Conservation (phyloP, 2,329 filamentous ascomycete genomes). For the Plectosphaerella cucumerina region DNA sequence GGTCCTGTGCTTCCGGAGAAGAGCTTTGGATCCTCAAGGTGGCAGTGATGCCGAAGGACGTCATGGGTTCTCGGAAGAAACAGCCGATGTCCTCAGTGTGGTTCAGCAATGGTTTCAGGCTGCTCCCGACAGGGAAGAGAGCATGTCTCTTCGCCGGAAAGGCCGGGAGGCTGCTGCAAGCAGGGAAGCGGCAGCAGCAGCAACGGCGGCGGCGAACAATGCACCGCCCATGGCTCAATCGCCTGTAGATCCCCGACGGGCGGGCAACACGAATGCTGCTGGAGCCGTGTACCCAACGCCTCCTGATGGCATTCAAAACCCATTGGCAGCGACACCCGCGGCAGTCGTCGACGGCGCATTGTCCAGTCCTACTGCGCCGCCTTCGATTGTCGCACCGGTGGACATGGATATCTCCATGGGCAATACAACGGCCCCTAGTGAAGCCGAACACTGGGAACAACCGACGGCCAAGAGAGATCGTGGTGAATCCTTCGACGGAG, state of each 20-base stretch:
- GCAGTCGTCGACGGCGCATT: slow-evolving; percentile 44
- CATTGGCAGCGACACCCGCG: slow-evolving; percentile 48
- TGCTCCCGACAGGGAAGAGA: slow-evolving; percentile 41
- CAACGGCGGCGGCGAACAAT: slow-evolving; percentile 20
- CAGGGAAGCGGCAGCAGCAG: slow-evolving; percentile 41
- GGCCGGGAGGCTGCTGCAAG: slow-evolving; percentile 43
- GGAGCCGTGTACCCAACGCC: slow-evolving; percentile 68
- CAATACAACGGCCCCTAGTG: slow-evolving; percentile 18
- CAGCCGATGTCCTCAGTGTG: slow-evolving; percentile 43
- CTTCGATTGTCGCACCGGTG: slow-evolving; percentile 16
- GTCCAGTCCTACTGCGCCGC: slow-evolving; percentile 50
- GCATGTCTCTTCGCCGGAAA: slow-evolving; percentile 41
- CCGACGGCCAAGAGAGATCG: slow-evolving; percentile 42
- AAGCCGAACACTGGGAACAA: slow-evolving; percentile 34
- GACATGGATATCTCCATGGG: slow-evolving; percentile 31
- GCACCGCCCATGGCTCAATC: slow-evolving; percentile 46
- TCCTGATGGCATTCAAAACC: slow-evolving; percentile 58
- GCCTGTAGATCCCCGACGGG: slow-evolving; percentile 44
- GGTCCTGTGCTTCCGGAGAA: slow-evolving; percentile 48
- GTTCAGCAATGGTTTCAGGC: slow-evolving; percentile 46
- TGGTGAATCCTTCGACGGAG: slow-evolving; percentile 35
- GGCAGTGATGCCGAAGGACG: slow-evolving; percentile 29
- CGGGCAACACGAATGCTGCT: slow-evolving; percentile 38
- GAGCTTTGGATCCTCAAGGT: slow-evolving; percentile 33
- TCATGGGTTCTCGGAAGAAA: slow-evolving; percentile 32